Evolutionary conservation across 164 flowering plant species (phyloP), one percentile per base, ranked within the genome.

Genomic region (Liquidambar formosana): DNA sequence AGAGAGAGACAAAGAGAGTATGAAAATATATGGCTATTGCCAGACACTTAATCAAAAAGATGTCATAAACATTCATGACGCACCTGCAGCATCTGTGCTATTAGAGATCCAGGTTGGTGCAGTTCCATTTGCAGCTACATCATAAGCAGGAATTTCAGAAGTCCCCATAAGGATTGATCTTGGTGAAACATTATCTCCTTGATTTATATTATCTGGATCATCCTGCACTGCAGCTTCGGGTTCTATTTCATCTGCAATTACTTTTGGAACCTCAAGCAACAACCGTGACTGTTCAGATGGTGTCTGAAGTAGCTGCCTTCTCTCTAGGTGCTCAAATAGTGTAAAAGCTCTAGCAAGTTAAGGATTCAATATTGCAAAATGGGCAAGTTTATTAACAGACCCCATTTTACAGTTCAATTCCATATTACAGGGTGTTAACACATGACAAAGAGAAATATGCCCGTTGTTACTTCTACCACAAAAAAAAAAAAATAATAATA

Each of bases 221-320:
- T 57, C 65, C 44, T 56, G 54, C 48, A n/a, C 22, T 13, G 52
- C 38, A 18, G 62, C 57, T 67, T 72, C 73, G 21, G 19, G 26
- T 23, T 28, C 71, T 57, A 52, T 25, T 8, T 44, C 48, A 12
- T 81, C 84, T 33, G 77, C 75, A 49, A 77, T 69, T 11, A 82
- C 71, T 62, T 75, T 56, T 43, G 85, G 83, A 66, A 63, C 57
- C 65, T 82, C 74, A 19, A 38, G 51, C 60, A 79, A 57, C 70
- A 82, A 48, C 15, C 83, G 67, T 23, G 65, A 28, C 45, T 77
- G 79, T 61, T 82, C 85, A 19, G 70, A 25, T 33, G 71, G 75
- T 25, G 63, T 68, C 63, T 73, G 64, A 51, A 82, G 85, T 61
- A 74, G 65, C 54, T 49, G 46, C 57, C 27, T 68, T 51, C 62